Evolutionary conservation across 208 protist species (phyloP).

Genomic region (Porcisia deanei): DNA sequence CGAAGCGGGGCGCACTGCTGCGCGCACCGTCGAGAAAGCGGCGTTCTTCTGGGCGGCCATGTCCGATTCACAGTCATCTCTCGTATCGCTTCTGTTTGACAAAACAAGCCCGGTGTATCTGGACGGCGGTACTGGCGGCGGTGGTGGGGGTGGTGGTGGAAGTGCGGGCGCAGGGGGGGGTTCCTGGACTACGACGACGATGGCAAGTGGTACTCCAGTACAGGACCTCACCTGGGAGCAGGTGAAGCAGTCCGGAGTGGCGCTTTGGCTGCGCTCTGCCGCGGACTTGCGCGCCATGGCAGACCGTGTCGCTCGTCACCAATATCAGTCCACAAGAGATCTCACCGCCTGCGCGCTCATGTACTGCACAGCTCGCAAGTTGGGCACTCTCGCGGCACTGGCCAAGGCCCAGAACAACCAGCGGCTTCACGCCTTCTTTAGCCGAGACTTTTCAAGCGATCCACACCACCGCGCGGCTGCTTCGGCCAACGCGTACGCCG

Average conservation of each 20-base stretch:
- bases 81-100: constrained; percentile 51
- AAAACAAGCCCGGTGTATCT: constrained; percentile 17
- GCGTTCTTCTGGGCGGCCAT: constrained; percentile 63
- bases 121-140: constrained; percentile 15
- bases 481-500: constrained; percentile 90
- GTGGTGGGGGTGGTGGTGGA: not conserved
- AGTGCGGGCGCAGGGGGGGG: not conserved
- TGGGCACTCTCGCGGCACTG: constrained; percentile 84
- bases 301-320: constrained; percentile 72
- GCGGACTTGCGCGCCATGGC: constrained; percentile 59
- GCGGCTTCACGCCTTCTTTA: constrained; percentile 89
- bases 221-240: constrained; percentile 55
- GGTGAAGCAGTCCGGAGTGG: constrained; percentile 57
- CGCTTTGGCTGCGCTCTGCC: constrained; percentile 73
- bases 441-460: constrained; percentile 78
- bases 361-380: constrained; percentile 86
- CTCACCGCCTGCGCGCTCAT: constrained; percentile 84
- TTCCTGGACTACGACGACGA: not conserved
- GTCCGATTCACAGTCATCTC: constrained; percentile 61
- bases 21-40: constrained; percentile 42
- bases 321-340: constrained; percentile 78
- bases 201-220: not conserved
- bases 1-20: constrained; percentile 42
- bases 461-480: constrained; percentile 72
- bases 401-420: constrained; percentile 87